Percentiles rank a stretch among this genome's conserved stretches.
Conservation (phyloP, 2,329 filamentous ascomycete species). For the Arthrocladium fulminans region DNA sequence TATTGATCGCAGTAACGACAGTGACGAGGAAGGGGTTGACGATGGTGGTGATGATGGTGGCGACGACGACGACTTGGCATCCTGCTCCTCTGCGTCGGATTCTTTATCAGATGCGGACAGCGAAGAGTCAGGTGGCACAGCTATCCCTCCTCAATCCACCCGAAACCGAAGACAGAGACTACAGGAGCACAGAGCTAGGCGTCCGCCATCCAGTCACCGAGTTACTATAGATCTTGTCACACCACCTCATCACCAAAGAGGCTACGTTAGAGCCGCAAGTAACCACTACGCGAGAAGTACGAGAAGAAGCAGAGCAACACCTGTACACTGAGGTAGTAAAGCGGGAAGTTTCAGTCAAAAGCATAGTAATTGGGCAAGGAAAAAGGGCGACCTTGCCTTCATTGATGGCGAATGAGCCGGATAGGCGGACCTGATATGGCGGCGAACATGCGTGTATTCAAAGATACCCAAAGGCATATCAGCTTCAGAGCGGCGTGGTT, state of each 20-base stretch:
- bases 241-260: background rate
- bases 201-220: background rate
- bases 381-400: background rate
- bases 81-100: slow-evolving; percentile 4
- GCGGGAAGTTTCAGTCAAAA: too few species aligned
- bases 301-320: background rate
- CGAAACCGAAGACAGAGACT: slow-evolving; percentile 13
- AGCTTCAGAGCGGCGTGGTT: background rate
- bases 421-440: background rate
- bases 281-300: background rate
- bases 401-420: background rate
- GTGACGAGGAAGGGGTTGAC: background rate
- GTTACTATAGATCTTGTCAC: background rate
- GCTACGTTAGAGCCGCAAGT: background rate
- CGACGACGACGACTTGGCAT: slow-evolving; percentile 6
- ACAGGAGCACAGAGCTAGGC: slow-evolving; percentile 14
- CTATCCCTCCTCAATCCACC: slow-evolving; percentile 17
- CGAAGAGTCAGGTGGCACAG: slow-evolving; percentile 17
- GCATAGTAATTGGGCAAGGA: background rate
- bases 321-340: slow-evolving; percentile 3
- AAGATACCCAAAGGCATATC: background rate
- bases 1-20: slow-evolving; percentile 1
- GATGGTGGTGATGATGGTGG: slow-evolving; percentile 3
- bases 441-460: background rate
- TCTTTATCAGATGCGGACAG: slow-evolving; percentile 6